Evolutionary conservation across 108 stramenopile genomes (phyloP), one percentile per base, ranked within the genome.

Genomic region (Pinguiococcus pyrenoidosus): DNA sequence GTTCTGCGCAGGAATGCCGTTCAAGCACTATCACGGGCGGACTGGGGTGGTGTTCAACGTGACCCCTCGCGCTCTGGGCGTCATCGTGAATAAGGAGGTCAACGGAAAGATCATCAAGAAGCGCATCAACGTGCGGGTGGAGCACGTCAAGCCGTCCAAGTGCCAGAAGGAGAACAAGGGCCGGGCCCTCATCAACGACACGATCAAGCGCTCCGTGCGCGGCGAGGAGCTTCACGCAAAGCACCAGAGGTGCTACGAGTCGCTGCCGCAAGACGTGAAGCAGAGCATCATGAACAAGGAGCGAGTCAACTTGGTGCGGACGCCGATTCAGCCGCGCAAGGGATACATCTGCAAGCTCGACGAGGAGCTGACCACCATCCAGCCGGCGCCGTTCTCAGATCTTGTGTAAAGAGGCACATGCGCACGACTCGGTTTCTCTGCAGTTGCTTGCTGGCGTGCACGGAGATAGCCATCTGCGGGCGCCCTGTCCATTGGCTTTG

Each of bases 11-110:
- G n/a, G n/a, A n/a, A 99, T 99, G 96, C 96, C 96, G 43, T 86
- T 89, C 90, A 93, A 94, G 80, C 75, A 80, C 76, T 99, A 95
- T 85, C 96, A 99, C 68, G 96, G 96, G 59, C 87, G 93, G 37
- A 99, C 96, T 33, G 96, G 96, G 35, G 84, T 96, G 32, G 80
- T 99, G 39, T 99, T 90, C 86, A 96, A 99, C 61, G 87, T 99
- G 27, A 95, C 91, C 76, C 92, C 91, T 75, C 57, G 81, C 18
- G 72, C 93, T 24, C 77, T 99, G 45, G 93, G 93, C 47, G 84
- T 99, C 2, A 86, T 84, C 72, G 89, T 99, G 25, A 93, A 93
- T 83, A 99, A 99, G 77, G 66, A 79, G 49, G 95, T 90, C 24
- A 69, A 95, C 69, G 89, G 90, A 56, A 77, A 90, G 47, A 89